Evolutionary conservation across 2,329 filamentous ascomycete genomes (phyloP).

Genomic region (Sphaerulina musiva): DNA sequence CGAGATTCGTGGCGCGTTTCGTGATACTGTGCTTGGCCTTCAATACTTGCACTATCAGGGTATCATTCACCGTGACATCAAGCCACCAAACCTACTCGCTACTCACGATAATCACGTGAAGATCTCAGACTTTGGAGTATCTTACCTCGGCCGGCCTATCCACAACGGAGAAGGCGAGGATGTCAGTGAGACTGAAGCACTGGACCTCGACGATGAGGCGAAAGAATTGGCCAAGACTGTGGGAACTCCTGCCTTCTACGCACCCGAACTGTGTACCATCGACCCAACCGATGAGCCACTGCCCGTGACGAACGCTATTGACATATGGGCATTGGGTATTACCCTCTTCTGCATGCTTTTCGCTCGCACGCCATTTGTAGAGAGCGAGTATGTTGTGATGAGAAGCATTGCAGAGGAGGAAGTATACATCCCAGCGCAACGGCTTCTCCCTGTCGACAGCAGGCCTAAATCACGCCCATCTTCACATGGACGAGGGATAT

Average conservation of each 20-base stretch:
- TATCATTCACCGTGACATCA: constrained; percentile 49
- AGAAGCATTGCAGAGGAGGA: constrained; percentile 84
- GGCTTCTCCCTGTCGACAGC: constrained; percentile 64
- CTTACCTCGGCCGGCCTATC: constrained; percentile 85
- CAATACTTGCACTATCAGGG: constrained; percentile 68
- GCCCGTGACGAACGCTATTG: constrained; percentile 84
- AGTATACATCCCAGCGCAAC: constrained; percentile 76
- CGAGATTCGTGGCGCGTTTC: constrained; percentile 75
- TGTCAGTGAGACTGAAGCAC: constrained; percentile 66
- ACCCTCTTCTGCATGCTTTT: constrained; percentile 94
- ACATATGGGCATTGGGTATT: constrained; percentile 94
- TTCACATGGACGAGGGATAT: constrained; percentile 43
- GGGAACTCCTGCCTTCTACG: constrained; percentile 94
- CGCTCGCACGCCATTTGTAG: constrained; percentile 86
- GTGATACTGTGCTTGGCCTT: constrained; percentile 85
- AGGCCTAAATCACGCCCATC: constrained; percentile 41
- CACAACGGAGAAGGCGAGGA: constrained; percentile 59
- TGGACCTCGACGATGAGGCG: constrained; percentile 76
- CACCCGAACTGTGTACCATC: constrained; percentile 89
- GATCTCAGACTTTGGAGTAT: constrained; percentile 98
- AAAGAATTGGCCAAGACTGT: constrained; percentile 97
- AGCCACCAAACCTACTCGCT: constrained; percentile 76
- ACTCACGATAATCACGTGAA: constrained; percentile 81
- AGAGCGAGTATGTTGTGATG: constrained; percentile 89
- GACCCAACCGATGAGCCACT: constrained; percentile 61